A percentile compares a stretch with the other conserved stretches of the same genome.
These are phyloP conservation scores for Physcomitrellopsis africana DNA, from an alignment of 225 moss, liverwort and hornwort genomes.

Conservation along the genomic window DNA sequence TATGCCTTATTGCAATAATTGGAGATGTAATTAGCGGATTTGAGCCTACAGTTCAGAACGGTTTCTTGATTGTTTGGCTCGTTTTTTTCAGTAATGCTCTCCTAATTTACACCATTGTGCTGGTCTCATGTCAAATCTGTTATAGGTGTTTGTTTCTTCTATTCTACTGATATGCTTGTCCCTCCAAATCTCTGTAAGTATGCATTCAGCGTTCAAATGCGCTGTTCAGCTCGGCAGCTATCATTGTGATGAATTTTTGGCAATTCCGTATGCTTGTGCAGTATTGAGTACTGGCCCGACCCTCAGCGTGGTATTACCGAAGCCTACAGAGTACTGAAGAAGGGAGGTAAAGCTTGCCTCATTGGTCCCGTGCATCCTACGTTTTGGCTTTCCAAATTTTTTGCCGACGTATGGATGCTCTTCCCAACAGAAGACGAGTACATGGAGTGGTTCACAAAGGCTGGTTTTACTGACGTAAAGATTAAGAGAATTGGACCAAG, in stretches of 20 bases:
- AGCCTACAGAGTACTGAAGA: slow-evolving; percentile 92
- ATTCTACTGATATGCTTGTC: too few relatives aligned
- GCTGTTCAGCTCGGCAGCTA: too few relatives aligned
- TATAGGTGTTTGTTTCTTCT: too few relatives aligned
- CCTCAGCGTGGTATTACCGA: slow-evolving; percentile 93
- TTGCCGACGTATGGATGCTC: slow-evolving; percentile 98
- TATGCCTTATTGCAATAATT: too few relatives aligned
- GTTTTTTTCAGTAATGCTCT: too few relatives aligned
- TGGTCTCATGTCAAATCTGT: too few relatives aligned
- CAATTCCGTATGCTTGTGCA: slow-evolving; percentile 35
- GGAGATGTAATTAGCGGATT: too few relatives aligned
- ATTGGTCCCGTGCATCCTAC: slow-evolving; percentile 98
- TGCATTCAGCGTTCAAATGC: too few relatives aligned
- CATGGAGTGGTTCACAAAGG: slow-evolving; percentile 93
- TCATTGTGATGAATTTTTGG: not conserved
- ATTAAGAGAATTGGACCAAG: slow-evolving; percentile 96
- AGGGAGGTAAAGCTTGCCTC: slow-evolving; percentile 93
- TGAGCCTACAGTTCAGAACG: too few relatives aligned
- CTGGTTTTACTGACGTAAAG: slow-evolving; percentile 91
- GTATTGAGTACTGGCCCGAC: slow-evolving; percentile 99
- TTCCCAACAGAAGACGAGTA: slow-evolving; percentile 97
- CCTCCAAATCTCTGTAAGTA: too few relatives aligned
- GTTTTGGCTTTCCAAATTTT: slow-evolving; percentile 87
- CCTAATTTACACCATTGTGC: too few relatives aligned
- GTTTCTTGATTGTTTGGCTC: too few relatives aligned